phyloP scores from a whole-genome alignment of 345 rosid species.

The Eucalyptus paniculata region DNA sequence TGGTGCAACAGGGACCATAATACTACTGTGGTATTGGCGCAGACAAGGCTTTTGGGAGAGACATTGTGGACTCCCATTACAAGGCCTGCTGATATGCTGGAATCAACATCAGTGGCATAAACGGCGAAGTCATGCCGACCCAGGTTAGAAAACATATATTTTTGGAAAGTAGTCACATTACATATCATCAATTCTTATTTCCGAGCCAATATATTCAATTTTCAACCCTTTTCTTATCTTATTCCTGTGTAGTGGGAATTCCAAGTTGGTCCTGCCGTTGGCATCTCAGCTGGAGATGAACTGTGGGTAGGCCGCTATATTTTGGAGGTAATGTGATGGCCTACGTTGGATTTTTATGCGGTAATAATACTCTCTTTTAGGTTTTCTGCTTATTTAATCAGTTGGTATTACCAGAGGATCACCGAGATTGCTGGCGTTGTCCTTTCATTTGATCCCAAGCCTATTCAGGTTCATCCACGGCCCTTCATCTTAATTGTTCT shows the following conservation, averaged over 20 bases:
- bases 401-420: conserved; percentile 48
- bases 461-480: conserved; percentile 4
- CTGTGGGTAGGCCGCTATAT: conserved; percentile 91
- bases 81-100: conserved; percentile 88
- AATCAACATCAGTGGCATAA: conserved; percentile 22
- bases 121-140: no score
- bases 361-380: no score
- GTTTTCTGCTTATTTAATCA: background rate
- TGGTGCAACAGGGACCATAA: conserved; percentile 66
- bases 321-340: conserved; percentile 40
- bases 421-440: conserved; percentile 91
- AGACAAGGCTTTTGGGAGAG: conserved; percentile 85
- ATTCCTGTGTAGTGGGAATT: conserved; percentile 60
- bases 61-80: conserved; percentile 80
- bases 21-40: conserved; percentile 78
- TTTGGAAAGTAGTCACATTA: background rate
- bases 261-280: conserved; percentile 86
- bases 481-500: background rate
- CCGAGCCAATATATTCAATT: background rate
- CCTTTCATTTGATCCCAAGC: conserved; percentile 81
- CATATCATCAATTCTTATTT: background rate
- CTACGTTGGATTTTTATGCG: no score
- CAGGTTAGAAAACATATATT: background rate
- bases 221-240: background rate
- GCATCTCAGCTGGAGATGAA: conserved; percentile 79